phyloP scores from a whole-genome alignment of 1,284 basidiomycete species.

The Exobasidium rhododendri region DNA sequence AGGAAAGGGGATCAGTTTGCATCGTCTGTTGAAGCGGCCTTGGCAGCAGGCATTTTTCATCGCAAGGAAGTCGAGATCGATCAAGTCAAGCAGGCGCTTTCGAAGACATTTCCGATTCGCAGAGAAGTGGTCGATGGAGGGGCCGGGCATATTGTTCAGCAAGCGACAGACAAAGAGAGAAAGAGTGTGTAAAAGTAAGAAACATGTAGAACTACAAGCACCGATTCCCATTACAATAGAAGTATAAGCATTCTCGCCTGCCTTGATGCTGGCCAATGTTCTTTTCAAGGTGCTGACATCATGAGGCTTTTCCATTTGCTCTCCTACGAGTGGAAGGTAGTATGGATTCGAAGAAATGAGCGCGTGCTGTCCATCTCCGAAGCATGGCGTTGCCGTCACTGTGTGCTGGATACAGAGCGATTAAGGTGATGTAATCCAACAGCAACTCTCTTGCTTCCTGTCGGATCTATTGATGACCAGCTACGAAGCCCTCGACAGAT shows the following conservation, averaged over 20 bases:
- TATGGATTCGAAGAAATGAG: too few relatives aligned
- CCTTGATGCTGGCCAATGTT: too few relatives aligned
- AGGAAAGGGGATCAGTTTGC: not conserved
- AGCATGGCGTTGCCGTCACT: too few relatives aligned
- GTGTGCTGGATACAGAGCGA: too few relatives aligned
- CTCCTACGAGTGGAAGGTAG: too few relatives aligned
- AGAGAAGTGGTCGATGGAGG: slow-evolving; percentile 31
- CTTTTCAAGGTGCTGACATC: too few relatives aligned
- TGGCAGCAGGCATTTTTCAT: slow-evolving; percentile 98
- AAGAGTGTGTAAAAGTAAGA: not conserved
- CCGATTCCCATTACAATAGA: not conserved
- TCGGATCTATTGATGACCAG: slow-evolving; percentile 7
- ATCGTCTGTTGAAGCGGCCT: slow-evolving; percentile 72
- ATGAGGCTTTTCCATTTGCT: too few relatives aligned
- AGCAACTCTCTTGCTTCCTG: too few relatives aligned
- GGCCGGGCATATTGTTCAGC: slow-evolving; percentile 24
- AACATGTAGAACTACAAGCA: too few relatives aligned
- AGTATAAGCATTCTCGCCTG: not conserved
- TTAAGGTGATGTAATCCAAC: too few relatives aligned
- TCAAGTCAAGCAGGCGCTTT: slow-evolving; percentile 55
- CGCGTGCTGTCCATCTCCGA: not conserved
- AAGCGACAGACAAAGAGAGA: slow-evolving; percentile 7
- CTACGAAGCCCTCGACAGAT: not conserved
- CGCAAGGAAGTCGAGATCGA: slow-evolving; percentile 71
- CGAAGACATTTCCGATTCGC: slow-evolving; percentile 39